Conservation (phyloP, 164 flowering plant species). For the Aristolochia fimbriata region DNA sequence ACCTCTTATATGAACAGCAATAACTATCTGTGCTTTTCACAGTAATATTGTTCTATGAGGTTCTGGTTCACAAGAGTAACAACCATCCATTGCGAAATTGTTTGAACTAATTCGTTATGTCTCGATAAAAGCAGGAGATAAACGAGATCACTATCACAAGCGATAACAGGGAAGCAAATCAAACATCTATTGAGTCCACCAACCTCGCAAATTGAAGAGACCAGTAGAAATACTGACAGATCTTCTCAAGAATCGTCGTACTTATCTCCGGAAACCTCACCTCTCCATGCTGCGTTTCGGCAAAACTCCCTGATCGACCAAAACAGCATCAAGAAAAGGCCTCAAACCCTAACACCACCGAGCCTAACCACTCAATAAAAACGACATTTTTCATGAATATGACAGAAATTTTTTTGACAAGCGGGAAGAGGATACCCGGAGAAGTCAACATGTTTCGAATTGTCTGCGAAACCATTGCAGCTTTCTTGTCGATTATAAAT, state of each 20-base stretch:
- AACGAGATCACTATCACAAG: background rate
- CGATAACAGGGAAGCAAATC: background rate
- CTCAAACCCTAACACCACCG: slow-evolving; percentile 3
- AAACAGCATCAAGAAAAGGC: background rate
- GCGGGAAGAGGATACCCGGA: slow-evolving; percentile 41
- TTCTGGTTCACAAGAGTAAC: no score
- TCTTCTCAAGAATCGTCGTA: slow-evolving; percentile 83
- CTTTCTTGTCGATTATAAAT: slow-evolving; percentile 79
- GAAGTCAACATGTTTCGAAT: slow-evolving; percentile 98
- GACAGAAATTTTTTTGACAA: background rate
- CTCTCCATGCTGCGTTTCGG: slow-evolving; percentile 66
- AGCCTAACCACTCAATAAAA: background rate
- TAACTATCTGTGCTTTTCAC: no score
- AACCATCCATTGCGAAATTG: no score
- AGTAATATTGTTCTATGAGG: no score
- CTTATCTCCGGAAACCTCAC: slow-evolving; percentile 93
- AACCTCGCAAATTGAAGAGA: slow-evolving; percentile 83
- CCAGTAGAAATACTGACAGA: slow-evolving; percentile 97
- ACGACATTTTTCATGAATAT: background rate
- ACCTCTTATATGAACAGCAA: no score
- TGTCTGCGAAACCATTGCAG: slow-evolving; percentile 97
- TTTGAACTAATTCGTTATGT: no score
- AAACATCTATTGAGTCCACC: background rate
- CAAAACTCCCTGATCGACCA: slow-evolving; percentile 49
- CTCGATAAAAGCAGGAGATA: no score